Evolutionary conservation across 768 basidiomycete species (phyloP).

Genomic region (Russula olivacea): DNA sequence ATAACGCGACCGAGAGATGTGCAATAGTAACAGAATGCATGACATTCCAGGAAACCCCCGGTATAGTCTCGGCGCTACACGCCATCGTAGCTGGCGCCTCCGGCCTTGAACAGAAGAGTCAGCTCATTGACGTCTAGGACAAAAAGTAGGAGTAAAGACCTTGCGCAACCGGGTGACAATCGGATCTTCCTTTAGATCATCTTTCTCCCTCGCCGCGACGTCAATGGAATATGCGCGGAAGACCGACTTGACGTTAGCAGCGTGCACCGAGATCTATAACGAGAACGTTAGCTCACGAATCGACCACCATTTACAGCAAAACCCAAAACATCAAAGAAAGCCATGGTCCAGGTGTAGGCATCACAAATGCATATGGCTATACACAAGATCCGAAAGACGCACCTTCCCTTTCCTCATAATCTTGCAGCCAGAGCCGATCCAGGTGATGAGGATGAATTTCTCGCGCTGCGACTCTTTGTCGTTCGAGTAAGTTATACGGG

Average conservation of each 20-base stretch:
- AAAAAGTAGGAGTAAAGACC: slow-evolving; percentile 40
- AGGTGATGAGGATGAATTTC: slow-evolving; percentile 82
- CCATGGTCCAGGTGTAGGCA: not conserved
- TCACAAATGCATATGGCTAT: slow-evolving; percentile 1
- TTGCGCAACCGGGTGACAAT: slow-evolving; percentile 78
- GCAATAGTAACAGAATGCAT: not conserved
- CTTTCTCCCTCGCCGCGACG: slow-evolving; percentile 75
- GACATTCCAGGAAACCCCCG: not conserved
- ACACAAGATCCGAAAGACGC: slow-evolving; percentile 29
- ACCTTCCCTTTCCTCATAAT: slow-evolving; percentile 93
- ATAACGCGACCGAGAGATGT: not conserved
- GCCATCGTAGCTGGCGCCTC: slow-evolving; percentile 86
- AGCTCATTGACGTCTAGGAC: slow-evolving; percentile 25
- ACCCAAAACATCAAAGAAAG: not conserved
- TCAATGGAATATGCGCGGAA: slow-evolving; percentile 80
- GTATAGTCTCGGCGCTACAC: slow-evolving; percentile 40
- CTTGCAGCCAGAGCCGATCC: slow-evolving; percentile 80
- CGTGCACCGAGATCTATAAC: slow-evolving; percentile 82
- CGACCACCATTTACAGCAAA: not conserved
- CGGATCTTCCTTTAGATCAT: slow-evolving; percentile 82
- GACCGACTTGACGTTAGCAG: slow-evolving; percentile 79
- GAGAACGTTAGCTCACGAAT: slow-evolving; percentile 23
- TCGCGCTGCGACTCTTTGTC: slow-evolving; percentile 83
- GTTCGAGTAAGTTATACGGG: slow-evolving; percentile 75
- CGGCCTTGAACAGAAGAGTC: slow-evolving; percentile 46